Percentiles rank a stretch among this genome's conserved stretches.
These are phyloP conservation scores for Tubosaeta sp. DNA, from an alignment of 768 basidiomycete species.

Conservation along the genomic window DNA sequence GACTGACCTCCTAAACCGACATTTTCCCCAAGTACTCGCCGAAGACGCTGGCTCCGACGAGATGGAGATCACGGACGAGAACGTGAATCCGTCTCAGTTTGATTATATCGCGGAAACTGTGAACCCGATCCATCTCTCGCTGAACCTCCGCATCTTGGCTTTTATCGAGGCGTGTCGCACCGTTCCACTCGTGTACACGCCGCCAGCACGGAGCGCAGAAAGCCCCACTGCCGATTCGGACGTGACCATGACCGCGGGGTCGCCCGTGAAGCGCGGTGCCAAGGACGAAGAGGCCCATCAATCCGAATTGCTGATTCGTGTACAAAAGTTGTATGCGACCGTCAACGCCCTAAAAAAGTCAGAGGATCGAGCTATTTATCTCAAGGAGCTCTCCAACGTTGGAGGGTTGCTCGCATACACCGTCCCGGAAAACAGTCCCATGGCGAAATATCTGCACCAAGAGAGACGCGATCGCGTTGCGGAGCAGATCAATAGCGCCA, in stretches of 20 bases:
- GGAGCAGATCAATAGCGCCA: slow-evolving; percentile 83
- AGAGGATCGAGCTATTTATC: slow-evolving; percentile 56
- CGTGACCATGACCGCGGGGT: slow-evolving; percentile 1
- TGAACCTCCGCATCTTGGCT: slow-evolving; percentile 83
- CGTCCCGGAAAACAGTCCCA: slow-evolving; percentile 70
- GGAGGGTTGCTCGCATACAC: slow-evolving; percentile 80
- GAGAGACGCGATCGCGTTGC: slow-evolving; percentile 78
- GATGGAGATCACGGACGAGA: slow-evolving; percentile 19
- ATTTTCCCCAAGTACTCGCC: slow-evolving; percentile 72
- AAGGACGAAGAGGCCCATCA: slow-evolving; percentile 41
- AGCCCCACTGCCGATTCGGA: slow-evolving; percentile 7
- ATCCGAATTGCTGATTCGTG: slow-evolving; percentile 47
- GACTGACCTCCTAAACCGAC: slow-evolving; percentile 54
- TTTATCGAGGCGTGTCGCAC: slow-evolving; percentile 87
- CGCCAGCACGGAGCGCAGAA: slow-evolving; percentile 9
- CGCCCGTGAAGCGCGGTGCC: slow-evolving; percentile 12
- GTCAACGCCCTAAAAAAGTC: slow-evolving; percentile 53
- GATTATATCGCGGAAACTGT: slow-evolving; percentile 59
- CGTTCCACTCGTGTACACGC: slow-evolving; percentile 50
- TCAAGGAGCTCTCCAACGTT: slow-evolving; percentile 69
- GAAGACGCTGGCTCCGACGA: slow-evolving; percentile 16
- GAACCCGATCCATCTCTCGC: slow-evolving; percentile 66
- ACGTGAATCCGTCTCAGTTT: slow-evolving; percentile 32
- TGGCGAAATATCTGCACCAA: slow-evolving; percentile 71
- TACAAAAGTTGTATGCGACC: slow-evolving; percentile 63